Evolutionary conservation across 1,284 basidiomycete genomes (phyloP), one percentile per base, ranked within the genome.

Genomic region (Termitomyces sp.): DNA sequence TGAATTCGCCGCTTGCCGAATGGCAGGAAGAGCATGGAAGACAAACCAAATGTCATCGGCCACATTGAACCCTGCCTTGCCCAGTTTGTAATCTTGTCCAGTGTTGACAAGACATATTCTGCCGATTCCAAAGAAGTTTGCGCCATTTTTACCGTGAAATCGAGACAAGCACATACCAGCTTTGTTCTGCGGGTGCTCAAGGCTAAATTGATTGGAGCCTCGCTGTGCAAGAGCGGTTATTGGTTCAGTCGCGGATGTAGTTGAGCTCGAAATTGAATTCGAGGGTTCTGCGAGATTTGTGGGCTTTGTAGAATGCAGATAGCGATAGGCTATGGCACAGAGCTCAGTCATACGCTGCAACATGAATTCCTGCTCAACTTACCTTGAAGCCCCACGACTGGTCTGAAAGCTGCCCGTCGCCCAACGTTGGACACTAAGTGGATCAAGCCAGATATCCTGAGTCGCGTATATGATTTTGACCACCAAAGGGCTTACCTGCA

Each of bases 51-150:
- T 46, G 95, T 98, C 94, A 99, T 97, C 42, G 97, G 97, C 97
- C 97, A 99, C 86, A 98, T 96, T 31, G 93, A 97, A 55, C 96
- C 89, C 74, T 98, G 95, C 56, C 96, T 81, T 13, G 90, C 95
- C 96, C 96, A 99, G 73, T 99, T 99, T 65, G 90, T 91, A 42
- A 99, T 82, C 77, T 98, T 98, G 78, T 99, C 96, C 57, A 98
- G 75, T 0, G 94, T 96, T 1, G 94, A 93, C 42, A 99, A 79
- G 0, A 98, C 94, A 80, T 98, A 99, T 74, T 99, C 96, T 92
- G 73, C 51, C 40, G 9, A 53, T 30, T 45, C 17, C 17, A 21
- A 40, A 48, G 7, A 15, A n/a, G 34, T 55, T 12, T 47, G 52
- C 44, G 13, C 39, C 26, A 3, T 51, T 39, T 33, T 24, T 42